Base-by-base conservation (phyloP, 1,139 yeast species). In the Neolecta irregularis region DNA sequence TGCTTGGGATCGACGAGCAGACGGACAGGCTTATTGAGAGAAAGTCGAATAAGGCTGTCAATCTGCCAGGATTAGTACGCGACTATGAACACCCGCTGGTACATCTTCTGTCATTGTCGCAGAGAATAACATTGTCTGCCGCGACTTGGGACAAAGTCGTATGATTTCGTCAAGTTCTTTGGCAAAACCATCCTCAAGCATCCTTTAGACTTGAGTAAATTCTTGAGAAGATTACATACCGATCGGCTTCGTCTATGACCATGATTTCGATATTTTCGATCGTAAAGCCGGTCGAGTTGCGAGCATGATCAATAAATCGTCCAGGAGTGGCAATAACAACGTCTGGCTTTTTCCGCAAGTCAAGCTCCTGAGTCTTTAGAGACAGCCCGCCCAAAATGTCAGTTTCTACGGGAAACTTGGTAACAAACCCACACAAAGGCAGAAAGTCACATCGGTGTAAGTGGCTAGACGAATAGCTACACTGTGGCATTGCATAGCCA, bases 151-250 rank as follows among this genome's bases (percentile, higher is more conserved):
- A 48, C 91, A 66, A 40, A 85, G 63, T 18, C 79, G 69, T 56
- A 91, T 67, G 42, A 88, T 85, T 54, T 88, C 98, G 6, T 83
- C 76, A 49, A 88, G 63, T 58, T 88, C 98, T 36, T 73, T 83
- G 55, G 85, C 95, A 69, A 88, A 88, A 50, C 98, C 98, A 59
- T 88, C 98, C 55, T 88, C 99, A 48, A 88, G 67, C 98, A 88
- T 88, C 62, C 99, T 73, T n/a, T n/a, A n/a, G n/a, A n/a, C n/a
- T n/a, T n/a, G n/a, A n/a, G n/a, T n/a, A n/a, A n/a, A n/a, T n/a
- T n/a, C n/a, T n/a, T n/a, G n/a, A n/a, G n/a, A n/a, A n/a, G n/a
- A n/a, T n/a, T n/a, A n/a, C n/a, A n/a, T n/a, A n/a, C n/a, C n/a
- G n/a, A 64, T 91, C 99, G 40, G 98, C 99, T 62, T 83, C 96